Evolutionary conservation across 1,284 basidiomycete species (phyloP).

Genomic region (Malassezia obtusa): DNA sequence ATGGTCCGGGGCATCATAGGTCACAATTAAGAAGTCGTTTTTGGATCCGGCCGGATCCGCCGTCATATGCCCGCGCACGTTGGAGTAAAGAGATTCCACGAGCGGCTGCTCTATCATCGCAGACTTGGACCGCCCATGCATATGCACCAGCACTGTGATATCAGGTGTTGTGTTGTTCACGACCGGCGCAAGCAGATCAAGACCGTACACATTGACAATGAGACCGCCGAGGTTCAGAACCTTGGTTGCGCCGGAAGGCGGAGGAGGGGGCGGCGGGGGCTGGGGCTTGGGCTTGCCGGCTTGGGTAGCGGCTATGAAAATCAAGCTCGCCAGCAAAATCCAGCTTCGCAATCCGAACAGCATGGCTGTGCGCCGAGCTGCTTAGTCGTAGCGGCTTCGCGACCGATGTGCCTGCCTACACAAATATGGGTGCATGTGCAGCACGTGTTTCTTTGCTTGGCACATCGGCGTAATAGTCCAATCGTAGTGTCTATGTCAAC

Average conservation of each 20-base stretch:
- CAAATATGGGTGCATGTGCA: too few species aligned
- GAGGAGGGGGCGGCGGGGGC: background rate
- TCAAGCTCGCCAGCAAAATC: background rate
- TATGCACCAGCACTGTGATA: slow-evolving; percentile 13
- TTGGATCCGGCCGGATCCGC: background rate
- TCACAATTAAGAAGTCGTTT: slow-evolving; percentile 31
- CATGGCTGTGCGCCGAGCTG: too few species aligned
- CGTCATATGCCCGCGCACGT: background rate
- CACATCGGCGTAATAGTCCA: too few species aligned
- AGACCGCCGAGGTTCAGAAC: slow-evolving; percentile 30
- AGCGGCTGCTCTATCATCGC: slow-evolving; percentile 19
- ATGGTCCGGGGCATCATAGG: slow-evolving; percentile 48
- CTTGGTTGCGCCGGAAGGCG: background rate
- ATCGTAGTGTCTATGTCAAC: too few species aligned
- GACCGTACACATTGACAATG: slow-evolving; percentile 36
- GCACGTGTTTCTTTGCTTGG: too few species aligned
- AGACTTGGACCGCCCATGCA: slow-evolving; percentile 18
- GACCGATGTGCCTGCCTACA: too few species aligned
- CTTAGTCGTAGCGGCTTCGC: too few species aligned
- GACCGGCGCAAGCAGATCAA: slow-evolving; percentile 24
- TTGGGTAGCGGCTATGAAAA: background rate
- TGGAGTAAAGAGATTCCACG: slow-evolving; percentile 13
- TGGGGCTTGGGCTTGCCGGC: too few species aligned
- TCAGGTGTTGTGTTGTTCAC: slow-evolving; percentile 22
- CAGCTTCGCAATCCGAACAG: too few species aligned